A percentile compares a stretch with the other conserved stretches of the same genome.
phyloP scores from a whole-genome alignment of 2,329 filamentous ascomycete species.

The Alternaria hordeiaustralica region DNA sequence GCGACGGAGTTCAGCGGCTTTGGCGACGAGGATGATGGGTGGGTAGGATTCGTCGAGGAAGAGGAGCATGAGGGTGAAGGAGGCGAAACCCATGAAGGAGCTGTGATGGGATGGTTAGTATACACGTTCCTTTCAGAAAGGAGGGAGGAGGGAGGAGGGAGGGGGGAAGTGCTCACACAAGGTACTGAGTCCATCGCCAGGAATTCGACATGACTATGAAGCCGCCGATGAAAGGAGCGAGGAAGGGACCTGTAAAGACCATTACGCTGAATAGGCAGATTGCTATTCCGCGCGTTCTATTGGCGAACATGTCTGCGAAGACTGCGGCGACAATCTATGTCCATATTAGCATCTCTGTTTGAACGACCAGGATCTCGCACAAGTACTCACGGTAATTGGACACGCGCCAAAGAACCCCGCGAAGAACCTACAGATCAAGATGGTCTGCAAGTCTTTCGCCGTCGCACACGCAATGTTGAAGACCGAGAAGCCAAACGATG shows the following conservation, averaged over 20 bases:
- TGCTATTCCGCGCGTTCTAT: conserved; percentile 49
- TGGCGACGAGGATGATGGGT: conserved; percentile 63
- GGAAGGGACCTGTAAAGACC: conserved; percentile 59
- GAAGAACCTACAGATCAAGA: conserved; percentile 61
- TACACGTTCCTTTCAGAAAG: too few relatives aligned
- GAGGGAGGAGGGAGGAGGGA: too few relatives aligned
- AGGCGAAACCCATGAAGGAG: conserved; percentile 61
- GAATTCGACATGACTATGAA: conserved; percentile 60
- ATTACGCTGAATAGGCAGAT: conserved; percentile 61
- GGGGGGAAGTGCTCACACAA: conserved; percentile 44
- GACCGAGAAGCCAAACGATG: conserved; percentile 59
- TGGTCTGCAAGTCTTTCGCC: conserved; percentile 60
- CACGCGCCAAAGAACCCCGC: conserved; percentile 62
- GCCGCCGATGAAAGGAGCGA: conserved; percentile 63
- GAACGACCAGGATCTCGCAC: background rate
- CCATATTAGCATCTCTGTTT: background rate
- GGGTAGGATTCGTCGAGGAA: conserved; percentile 66
- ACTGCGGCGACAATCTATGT: conserved; percentile 57
- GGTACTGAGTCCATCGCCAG: conserved; percentile 64
- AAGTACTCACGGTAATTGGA: conserved; percentile 56
- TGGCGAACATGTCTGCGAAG: conserved; percentile 63
- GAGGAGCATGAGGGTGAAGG: conserved; percentile 58
- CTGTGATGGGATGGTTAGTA: background rate
- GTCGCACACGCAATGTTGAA: conserved; percentile 59
- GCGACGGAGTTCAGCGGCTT: conserved; percentile 62